Conservation (phyloP, 495 filamentous ascomycete genomes). For the Extremus antarcticus region DNA sequence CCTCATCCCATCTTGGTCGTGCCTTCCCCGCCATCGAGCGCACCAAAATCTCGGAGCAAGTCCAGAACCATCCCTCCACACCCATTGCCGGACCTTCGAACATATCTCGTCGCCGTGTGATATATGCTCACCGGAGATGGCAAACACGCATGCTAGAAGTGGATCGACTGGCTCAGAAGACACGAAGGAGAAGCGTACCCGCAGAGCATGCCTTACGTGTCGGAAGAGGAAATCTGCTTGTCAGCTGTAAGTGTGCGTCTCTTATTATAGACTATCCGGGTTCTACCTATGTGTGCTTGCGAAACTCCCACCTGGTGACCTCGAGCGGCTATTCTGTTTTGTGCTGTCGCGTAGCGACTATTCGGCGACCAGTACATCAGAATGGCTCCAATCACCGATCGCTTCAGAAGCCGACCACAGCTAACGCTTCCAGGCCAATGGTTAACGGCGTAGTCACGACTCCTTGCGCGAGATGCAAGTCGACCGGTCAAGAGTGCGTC, state of each 20-base stretch:
- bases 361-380: neutral
- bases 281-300: neutral
- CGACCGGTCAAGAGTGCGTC: constrained; percentile 49
- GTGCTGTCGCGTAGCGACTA: neutral
- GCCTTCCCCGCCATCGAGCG: no score
- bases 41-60: no score
- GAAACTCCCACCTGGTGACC: no score
- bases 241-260: constrained; percentile 42
- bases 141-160: neutral
- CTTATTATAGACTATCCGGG: constrained; percentile 6
- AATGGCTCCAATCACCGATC: neutral
- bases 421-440: constrained; percentile 29
- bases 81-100: no score
- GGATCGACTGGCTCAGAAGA: neutral
- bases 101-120: no score
- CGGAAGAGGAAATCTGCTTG: constrained; percentile 53
- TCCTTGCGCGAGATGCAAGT: constrained; percentile 49
- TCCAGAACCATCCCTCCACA: no score
- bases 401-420: constrained; percentile 1
- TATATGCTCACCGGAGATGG: no score
- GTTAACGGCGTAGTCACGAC: constrained; percentile 30
- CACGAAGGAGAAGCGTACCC: constrained; percentile 41
- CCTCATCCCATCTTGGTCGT: no score
- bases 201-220: constrained; percentile 52
- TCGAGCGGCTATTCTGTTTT: neutral